Base-by-base conservation (phyloP, 1,139 yeast genomes). In the Candida frijolesensis region DNA sequence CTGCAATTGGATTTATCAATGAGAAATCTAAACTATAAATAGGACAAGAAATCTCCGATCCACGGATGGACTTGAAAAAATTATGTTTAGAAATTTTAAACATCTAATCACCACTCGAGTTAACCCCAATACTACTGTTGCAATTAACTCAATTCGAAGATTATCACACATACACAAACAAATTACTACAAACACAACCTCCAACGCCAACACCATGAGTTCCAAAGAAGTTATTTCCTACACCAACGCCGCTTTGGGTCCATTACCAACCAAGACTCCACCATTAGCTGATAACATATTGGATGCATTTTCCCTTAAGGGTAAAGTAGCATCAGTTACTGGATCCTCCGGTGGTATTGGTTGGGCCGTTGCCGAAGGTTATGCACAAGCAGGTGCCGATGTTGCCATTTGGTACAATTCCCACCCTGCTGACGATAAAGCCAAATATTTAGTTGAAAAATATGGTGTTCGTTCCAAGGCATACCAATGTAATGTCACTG, bases 321-420 rank as follows among this genome's bases (percentile, higher is more conserved):
- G 65, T 16, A 75, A 75, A 62, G 60, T 68, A 18, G 79, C 79
- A 9, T 70, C 70, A 22, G 63, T 75, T 45, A 75, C 79, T 33
- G 80, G 80, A 10, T 78, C 78, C 34, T 75, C 76, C 42, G 67
- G 77, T 54, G 79, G 79, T 42, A 75, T 75, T 50, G 80, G 80
- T 7, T 73, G 64, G 51, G 76, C 68, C n/a, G 70, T 75, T 37
- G 68, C 74, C 37, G 79, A 75, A 56, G 74, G 76, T 7, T 76
- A 70, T 60, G 73, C 76, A 43, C 80, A 74, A 62, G 80, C 80
- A 3, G 79, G 79, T 18, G 58, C 68, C 45, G 71, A 74, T 57
- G 71, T 76, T 58, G 79, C 79, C 30, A 72, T 76, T 48, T 64
- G 76, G 58, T 80, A 76, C 57, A 74, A 74, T 58, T 63, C 76